A percentile compares a stretch with the other conserved stretches of the same genome.
Evolutionary conservation across 1,284 basidiomycete genomes (phyloP).

Genomic region (Sanghuangporus baumii): DNA sequence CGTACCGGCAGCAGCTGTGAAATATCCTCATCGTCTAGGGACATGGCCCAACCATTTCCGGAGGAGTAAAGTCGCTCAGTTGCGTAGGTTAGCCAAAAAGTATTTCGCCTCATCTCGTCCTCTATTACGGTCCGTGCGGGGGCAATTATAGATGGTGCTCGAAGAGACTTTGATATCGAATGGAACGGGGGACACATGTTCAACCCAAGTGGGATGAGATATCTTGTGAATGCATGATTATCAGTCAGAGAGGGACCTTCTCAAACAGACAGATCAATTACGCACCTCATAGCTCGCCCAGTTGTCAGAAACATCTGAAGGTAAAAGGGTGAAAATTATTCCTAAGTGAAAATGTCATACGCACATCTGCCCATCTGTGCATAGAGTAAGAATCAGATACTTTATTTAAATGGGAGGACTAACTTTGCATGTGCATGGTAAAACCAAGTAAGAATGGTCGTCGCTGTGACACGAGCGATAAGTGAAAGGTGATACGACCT

Average conservation of each 20-base stretch:
- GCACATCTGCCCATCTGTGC: constrained; percentile 12
- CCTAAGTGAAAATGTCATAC: constrained; percentile 11
- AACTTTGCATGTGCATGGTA: constrained; percentile 68
- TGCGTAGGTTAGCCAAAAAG: constrained; percentile 68
- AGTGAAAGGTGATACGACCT: not conserved
- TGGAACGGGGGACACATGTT: constrained; percentile 67
- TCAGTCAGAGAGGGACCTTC: not conserved
- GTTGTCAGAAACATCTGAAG: constrained; percentile 55
- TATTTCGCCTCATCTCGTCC: constrained; percentile 64
- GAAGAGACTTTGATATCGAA: constrained; percentile 47
- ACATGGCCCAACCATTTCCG: constrained; percentile 65
- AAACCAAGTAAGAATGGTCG: constrained; percentile 60
- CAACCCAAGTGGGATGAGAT: constrained; percentile 58
- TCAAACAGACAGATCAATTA: not conserved
- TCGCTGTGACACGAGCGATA: constrained; percentile 34
- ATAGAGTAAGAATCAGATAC: not conserved
- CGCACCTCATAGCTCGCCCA: constrained; percentile 47
- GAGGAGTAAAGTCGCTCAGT: constrained; percentile 60
- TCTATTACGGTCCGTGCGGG: constrained; percentile 56
- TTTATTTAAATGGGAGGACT: constrained; percentile 13
- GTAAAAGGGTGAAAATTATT: not conserved
- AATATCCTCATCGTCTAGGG: constrained; percentile 66
- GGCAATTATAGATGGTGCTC: constrained; percentile 51
- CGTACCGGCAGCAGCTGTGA: constrained; percentile 64
- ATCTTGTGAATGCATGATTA: constrained; percentile 5